Evolutionary conservation across 2,329 filamentous ascomycete genomes (phyloP).

Genomic region (Claviceps cyperi): DNA sequence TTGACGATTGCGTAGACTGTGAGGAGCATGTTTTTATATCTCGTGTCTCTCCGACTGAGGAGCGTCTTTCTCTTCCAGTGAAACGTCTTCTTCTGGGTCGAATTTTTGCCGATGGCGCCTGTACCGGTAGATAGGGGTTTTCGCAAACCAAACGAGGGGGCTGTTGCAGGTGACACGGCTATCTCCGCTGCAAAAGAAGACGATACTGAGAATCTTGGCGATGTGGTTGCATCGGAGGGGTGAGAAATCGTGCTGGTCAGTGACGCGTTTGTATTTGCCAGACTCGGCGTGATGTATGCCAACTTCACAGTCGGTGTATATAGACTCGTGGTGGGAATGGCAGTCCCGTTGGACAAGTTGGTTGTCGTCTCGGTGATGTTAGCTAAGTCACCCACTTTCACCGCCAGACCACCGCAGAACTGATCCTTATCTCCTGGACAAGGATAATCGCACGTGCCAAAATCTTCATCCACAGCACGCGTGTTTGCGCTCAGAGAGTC

Average conservation of each 20-base stretch:
- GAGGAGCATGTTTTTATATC: slow-evolving; percentile 20
- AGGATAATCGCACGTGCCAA: slow-evolving; percentile 17
- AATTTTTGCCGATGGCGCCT: not conserved
- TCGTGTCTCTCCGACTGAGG: slow-evolving; percentile 13
- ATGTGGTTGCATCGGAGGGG: not conserved
- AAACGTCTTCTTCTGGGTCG: not conserved
- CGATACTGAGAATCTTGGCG: too few relatives aligned
- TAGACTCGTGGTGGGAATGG: too few relatives aligned
- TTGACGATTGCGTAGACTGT: slow-evolving; percentile 28
- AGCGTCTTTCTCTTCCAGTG: not conserved
- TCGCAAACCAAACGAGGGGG: too few relatives aligned
- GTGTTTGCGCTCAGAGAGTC: slow-evolving; percentile 24
- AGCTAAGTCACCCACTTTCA: not conserved
- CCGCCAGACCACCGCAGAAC: slow-evolving; percentile 27
- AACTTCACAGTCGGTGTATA: not conserved
- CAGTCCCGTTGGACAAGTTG: too few relatives aligned
- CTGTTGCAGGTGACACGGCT: too few relatives aligned
- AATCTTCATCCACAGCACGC: slow-evolving; percentile 12
- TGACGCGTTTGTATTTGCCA: not conserved
- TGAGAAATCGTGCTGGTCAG: not conserved
- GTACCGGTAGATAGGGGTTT: not conserved
- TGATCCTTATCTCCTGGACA: slow-evolving; percentile 27
- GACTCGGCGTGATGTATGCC: not conserved
- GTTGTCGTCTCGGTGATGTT: not conserved
- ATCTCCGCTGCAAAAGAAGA: too few relatives aligned